phyloP scores from a whole-genome alignment of 495 filamentous ascomycete species.

The Daldinia bambusicola region DNA sequence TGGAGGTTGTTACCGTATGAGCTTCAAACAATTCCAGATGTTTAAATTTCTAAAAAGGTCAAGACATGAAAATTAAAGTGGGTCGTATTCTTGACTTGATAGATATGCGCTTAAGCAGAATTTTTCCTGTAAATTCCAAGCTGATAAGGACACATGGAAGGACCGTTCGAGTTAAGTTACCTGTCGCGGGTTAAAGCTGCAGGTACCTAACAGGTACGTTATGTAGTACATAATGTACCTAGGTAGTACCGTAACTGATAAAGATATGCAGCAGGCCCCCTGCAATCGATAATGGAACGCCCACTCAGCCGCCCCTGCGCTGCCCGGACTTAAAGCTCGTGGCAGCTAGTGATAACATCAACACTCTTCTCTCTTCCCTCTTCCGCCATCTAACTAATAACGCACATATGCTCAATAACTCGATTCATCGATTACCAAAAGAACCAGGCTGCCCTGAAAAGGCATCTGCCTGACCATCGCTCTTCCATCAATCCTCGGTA shows the following conservation, averaged over 20 bases:
- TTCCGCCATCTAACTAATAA: not conserved
- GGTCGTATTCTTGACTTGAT: not conserved
- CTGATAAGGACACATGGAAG: not conserved
- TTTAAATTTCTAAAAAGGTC: conserved; percentile 1
- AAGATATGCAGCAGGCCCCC: not conserved
- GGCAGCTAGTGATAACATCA: conserved; percentile 11
- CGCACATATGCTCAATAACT: conserved; percentile 19
- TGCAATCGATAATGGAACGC: conserved; percentile 40
- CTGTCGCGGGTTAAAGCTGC: too few species aligned
- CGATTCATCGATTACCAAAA: conserved; percentile 4
- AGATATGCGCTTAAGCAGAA: conserved; percentile 9
- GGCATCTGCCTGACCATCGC: conserved; percentile 16
- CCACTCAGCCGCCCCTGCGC: too few species aligned
- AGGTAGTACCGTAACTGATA: not conserved
- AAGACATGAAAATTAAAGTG: conserved; percentile 31
- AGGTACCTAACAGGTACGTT: too few species aligned
- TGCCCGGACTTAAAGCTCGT: too few species aligned
- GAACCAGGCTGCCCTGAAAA: conserved; percentile 27
- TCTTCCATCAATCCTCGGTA: not conserved
- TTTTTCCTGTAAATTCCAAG: not conserved
- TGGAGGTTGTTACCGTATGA: not conserved
- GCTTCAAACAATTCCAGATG: not conserved
- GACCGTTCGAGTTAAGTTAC: not conserved
- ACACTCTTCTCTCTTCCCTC: not conserved
- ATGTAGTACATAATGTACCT: too few species aligned